A percentile compares a stretch with the other conserved stretches of the same genome.
These are phyloP conservation scores for Penicillium lividum DNA, from an alignment of 495 filamentous ascomycete species.

Conservation along the genomic window DNA sequence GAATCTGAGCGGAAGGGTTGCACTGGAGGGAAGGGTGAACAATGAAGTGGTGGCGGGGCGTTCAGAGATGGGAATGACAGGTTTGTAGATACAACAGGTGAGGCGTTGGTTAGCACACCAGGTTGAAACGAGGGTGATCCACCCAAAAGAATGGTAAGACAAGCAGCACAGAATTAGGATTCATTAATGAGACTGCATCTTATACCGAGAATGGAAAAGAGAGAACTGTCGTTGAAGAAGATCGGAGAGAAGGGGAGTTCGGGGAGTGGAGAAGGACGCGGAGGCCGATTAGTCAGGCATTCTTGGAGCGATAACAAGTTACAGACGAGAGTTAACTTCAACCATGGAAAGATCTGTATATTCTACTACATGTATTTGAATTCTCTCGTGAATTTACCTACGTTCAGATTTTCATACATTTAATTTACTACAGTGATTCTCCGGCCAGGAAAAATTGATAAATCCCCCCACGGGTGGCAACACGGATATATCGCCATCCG, in stretches of 20 bases:
- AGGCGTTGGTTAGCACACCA: slow-evolving; percentile 12
- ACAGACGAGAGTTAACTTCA: too few species aligned
- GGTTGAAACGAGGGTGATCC: slow-evolving; percentile 22
- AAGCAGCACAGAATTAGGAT: slow-evolving; percentile 13
- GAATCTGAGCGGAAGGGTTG: neutral
- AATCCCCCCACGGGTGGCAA: slow-evolving; percentile 6
- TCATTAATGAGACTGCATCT: slow-evolving; percentile 27
- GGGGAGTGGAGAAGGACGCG: slow-evolving; percentile 30
- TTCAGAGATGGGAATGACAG: slow-evolving; percentile 14
- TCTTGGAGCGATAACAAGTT: slow-evolving; percentile 1
- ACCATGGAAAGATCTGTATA: too few species aligned
- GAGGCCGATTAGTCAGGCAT: slow-evolving; percentile 29
- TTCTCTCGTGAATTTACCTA: too few species aligned
- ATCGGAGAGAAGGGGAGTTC: slow-evolving; percentile 15
- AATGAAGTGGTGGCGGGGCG: slow-evolving; percentile 3
- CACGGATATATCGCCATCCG: neutral
- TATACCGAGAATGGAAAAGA: slow-evolving; percentile 8
- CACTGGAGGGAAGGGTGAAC: neutral
- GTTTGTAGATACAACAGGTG: slow-evolving; percentile 20
- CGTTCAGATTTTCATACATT: too few species aligned
- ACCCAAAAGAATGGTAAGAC: slow-evolving; percentile 26
- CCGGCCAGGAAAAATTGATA: neutral
- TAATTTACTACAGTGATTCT: too few species aligned
- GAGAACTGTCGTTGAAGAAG: slow-evolving; percentile 19
- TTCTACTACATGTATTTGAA: too few species aligned